These are phyloP conservation scores for Malania oleifera DNA, from an alignment of 164 flowering plant species.

Conservation along the genomic window DNA sequence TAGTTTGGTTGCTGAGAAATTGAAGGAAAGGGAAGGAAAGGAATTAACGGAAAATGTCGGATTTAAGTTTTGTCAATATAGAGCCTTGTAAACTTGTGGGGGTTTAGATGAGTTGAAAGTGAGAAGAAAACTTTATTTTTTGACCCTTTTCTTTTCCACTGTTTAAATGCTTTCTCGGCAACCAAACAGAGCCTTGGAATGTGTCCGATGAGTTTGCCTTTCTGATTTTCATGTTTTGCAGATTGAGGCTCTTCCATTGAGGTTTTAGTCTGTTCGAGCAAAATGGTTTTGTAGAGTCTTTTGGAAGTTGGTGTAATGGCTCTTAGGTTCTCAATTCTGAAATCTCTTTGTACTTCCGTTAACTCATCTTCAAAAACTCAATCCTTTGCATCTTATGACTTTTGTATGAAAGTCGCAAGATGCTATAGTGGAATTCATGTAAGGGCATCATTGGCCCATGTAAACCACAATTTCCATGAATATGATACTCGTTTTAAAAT, in stretches of 20 bases:
- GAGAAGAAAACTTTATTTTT: neutral
- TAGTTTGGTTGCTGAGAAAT: neutral
- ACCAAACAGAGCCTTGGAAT: neutral
- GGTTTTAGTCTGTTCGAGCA: neutral
- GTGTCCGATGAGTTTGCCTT: neutral
- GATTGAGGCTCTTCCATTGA: neutral
- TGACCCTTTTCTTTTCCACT: neutral
- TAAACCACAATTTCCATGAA: constrained; percentile 9
- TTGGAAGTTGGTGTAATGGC: constrained; percentile 22
- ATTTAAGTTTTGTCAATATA: neutral
- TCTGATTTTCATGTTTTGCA: constrained; percentile 1
- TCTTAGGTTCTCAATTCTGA: constrained; percentile 24
- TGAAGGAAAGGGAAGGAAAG: neutral
- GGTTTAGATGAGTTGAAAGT: neutral
- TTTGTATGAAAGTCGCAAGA: neutral
- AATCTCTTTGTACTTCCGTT: constrained; percentile 13
- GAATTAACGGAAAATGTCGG: neutral
- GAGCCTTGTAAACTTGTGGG: too few relatives aligned
- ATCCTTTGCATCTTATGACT: neutral
- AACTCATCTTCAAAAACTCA: constrained; percentile 5
- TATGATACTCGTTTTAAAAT: constrained; percentile 1
- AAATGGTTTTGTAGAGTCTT: neutral
- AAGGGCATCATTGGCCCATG: constrained; percentile 13
- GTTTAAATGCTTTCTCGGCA: too few relatives aligned
- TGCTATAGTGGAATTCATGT: constrained; percentile 4